These are phyloP conservation scores for Colletotrichum sp. DNA, from an alignment of 2,329 filamentous ascomycete genomes.

Conservation along the genomic window DNA sequence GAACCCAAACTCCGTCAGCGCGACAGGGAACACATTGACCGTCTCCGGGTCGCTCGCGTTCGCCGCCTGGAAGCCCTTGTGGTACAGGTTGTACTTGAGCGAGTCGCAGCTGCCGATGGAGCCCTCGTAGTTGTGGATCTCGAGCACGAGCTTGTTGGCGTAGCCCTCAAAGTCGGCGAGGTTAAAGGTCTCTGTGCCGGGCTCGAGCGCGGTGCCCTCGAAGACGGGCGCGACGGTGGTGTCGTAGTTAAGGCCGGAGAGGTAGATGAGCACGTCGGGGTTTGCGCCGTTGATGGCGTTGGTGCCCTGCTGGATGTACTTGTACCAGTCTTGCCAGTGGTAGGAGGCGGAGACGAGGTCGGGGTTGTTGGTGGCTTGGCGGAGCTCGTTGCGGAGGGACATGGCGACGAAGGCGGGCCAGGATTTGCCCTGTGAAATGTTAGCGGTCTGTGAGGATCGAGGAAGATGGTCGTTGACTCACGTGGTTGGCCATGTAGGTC, in stretches of 20 bases:
- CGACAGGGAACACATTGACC: conserved; percentile 41
- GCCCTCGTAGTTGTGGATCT: conserved; percentile 66
- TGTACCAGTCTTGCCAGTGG: conserved; percentile 63
- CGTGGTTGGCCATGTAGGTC: conserved; percentile 64
- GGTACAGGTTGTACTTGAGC: conserved; percentile 51
- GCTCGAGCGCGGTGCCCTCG: conserved; percentile 50
- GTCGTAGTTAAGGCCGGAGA: conserved; percentile 64
- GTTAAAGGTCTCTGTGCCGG: conserved; percentile 48
- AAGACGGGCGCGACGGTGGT: conserved; percentile 58
- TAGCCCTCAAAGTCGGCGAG: conserved; percentile 52
- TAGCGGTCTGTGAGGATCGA: background rate
- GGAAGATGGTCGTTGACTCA: conserved; percentile 31
- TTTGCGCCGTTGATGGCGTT: conserved; percentile 56
- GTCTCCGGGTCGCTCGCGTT: conserved; percentile 36
- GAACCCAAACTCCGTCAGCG: conserved; percentile 62
- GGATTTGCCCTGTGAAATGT: conserved; percentile 40
- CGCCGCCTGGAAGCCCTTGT: conserved; percentile 59
- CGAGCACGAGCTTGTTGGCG: conserved; percentile 60
- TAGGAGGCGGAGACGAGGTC: conserved; percentile 43
- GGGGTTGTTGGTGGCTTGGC: conserved; percentile 43
- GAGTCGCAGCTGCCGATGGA: conserved; percentile 50
- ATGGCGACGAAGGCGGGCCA: conserved; percentile 55
- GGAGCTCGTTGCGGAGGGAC: conserved; percentile 59
- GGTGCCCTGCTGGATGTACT: conserved; percentile 51
- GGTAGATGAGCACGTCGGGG: conserved; percentile 58